phyloP scores from a whole-genome alignment of 192 early-diverging fungal species.

The Linderina pennispora region DNA sequence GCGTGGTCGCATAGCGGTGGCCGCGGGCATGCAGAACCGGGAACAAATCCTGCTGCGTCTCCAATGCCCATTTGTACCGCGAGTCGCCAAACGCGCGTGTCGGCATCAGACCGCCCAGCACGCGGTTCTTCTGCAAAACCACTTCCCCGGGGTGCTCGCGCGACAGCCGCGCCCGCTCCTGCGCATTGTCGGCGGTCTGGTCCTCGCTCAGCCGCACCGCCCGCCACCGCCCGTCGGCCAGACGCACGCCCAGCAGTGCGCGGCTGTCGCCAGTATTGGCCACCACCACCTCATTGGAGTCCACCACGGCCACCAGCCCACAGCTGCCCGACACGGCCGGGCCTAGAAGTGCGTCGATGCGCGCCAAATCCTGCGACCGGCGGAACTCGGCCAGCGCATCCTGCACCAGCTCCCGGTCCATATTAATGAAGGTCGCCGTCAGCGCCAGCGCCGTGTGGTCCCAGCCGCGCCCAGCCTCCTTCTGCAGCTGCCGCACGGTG shows the following conservation, averaged over 20 bases:
- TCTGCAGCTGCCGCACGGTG: slow-evolving; percentile 15
- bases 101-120: slow-evolving; percentile 52
- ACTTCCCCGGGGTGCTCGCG: slow-evolving; percentile 72
- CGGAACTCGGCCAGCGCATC: slow-evolving; percentile 22
- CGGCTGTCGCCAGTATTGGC: slow-evolving; percentile 38
- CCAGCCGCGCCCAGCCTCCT: slow-evolving; percentile 23
- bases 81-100: slow-evolving; percentile 64
- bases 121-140: slow-evolving; percentile 51
- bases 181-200: slow-evolving; percentile 51
- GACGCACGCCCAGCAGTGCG: slow-evolving; percentile 34
- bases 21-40: slow-evolving; percentile 21
- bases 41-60: slow-evolving; percentile 48
- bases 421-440: slow-evolving; percentile 17
- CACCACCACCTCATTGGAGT: slow-evolving; percentile 30
- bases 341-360: background rate
- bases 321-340: slow-evolving; percentile 25
- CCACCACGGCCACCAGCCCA: slow-evolving; percentile 33
- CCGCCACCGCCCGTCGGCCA: slow-evolving; percentile 44
- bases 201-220: slow-evolving; percentile 56
- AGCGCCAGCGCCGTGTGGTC: slow-evolving; percentile 17
- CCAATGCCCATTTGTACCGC: slow-evolving; percentile 62
- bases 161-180: slow-evolving; percentile 50
- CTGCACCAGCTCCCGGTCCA: slow-evolving; percentile 20
- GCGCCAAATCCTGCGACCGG: background rate
- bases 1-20: slow-evolving; percentile 43